Percentiles rank a stretch among this genome's conserved stretches.
phyloP scores from a whole-genome alignment of 1,284 basidiomycete species.

The Malassezia restricta region DNA sequence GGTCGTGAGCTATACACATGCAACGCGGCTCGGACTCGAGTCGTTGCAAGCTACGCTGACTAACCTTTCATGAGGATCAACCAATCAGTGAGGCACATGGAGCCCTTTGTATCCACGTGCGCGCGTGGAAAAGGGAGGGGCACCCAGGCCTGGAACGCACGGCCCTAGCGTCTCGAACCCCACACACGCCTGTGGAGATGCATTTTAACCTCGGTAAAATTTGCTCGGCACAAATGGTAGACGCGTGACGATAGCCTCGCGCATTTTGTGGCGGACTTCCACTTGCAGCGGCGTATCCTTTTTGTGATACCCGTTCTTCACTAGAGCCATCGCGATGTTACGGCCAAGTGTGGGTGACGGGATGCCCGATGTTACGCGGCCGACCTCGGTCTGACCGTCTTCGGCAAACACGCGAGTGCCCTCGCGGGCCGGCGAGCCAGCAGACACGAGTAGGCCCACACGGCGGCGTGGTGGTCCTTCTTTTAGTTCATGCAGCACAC shows the following conservation, averaged over 20 bases:
- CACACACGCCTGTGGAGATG: neutral
- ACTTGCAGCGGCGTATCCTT: slow-evolving; percentile 72
- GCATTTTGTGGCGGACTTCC: slow-evolving; percentile 63
- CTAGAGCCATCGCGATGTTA: slow-evolving; percentile 95
- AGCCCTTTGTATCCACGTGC: neutral
- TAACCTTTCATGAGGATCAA: too few species aligned
- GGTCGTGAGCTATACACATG: too few species aligned
- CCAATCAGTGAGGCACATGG: too few species aligned
- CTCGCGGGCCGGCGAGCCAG: slow-evolving; percentile 74
- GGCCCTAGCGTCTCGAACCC: too few species aligned
- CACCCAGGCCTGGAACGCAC: too few species aligned
- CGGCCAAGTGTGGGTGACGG: slow-evolving; percentile 78
- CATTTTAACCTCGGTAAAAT: slow-evolving; percentile 34
- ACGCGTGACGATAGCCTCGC: slow-evolving; percentile 58
- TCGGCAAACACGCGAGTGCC: slow-evolving; percentile 63
- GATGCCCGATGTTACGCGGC: slow-evolving; percentile 80
- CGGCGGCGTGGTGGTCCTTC: slow-evolving; percentile 62
- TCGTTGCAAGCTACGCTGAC: too few species aligned
- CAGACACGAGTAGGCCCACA: slow-evolving; percentile 63
- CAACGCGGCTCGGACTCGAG: too few species aligned
- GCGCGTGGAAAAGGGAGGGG: neutral
- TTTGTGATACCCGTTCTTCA: slow-evolving; percentile 67
- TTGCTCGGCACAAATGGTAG: slow-evolving; percentile 63
- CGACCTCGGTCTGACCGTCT: slow-evolving; percentile 49
- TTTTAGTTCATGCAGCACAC: slow-evolving; percentile 67